Percentiles rank a stretch among this genome's conserved stretches.
phyloP scores from a whole-genome alignment of 352 stramenopile genomes.

The Albugo candida region DNA sequence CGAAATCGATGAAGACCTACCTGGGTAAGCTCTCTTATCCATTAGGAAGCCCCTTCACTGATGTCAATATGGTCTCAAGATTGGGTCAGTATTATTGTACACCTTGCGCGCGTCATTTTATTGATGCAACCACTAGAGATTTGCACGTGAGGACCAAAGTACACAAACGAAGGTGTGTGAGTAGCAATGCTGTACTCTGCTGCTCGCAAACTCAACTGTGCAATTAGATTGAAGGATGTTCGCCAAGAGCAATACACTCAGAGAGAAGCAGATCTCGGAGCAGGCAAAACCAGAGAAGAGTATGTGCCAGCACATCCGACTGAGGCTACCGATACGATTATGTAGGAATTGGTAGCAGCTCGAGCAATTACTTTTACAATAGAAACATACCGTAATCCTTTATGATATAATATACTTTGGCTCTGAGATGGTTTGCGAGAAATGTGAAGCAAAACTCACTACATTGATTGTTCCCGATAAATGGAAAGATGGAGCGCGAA shows the following conservation, averaged over 20 bases:
- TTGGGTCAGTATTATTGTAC: slow-evolving; percentile 79
- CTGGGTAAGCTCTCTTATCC: slow-evolving; percentile 21
- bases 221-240: slow-evolving; percentile 63
- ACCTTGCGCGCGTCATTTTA: slow-evolving; percentile 70
- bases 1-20: slow-evolving; percentile 67
- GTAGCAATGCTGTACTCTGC: neutral
- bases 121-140: slow-evolving; percentile 55
- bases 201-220: neutral
- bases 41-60: neutral
- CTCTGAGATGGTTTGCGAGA: slow-evolving; percentile 40
- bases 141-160: slow-evolving; percentile 71
- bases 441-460: slow-evolving; percentile 58
- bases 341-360: no score
- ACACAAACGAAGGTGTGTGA: slow-evolving; percentile 52
- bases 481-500: slow-evolving; percentile 43
- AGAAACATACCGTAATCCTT: slow-evolving; percentile 16
- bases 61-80: slow-evolving; percentile 13
- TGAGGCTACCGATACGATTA: no score
- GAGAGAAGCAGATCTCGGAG: slow-evolving; percentile 52
- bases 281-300: slow-evolving; percentile 48
- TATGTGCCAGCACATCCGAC: slow-evolving; percentile 19
- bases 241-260: slow-evolving; percentile 79
- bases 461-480: slow-evolving; percentile 59
- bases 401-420: neutral
- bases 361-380: neutral